Percentiles rank a stretch among this genome's conserved stretches.
Evolutionary conservation across 164 flowering plant species (phyloP).

Genomic region (Nymphaea colorata): DNA sequence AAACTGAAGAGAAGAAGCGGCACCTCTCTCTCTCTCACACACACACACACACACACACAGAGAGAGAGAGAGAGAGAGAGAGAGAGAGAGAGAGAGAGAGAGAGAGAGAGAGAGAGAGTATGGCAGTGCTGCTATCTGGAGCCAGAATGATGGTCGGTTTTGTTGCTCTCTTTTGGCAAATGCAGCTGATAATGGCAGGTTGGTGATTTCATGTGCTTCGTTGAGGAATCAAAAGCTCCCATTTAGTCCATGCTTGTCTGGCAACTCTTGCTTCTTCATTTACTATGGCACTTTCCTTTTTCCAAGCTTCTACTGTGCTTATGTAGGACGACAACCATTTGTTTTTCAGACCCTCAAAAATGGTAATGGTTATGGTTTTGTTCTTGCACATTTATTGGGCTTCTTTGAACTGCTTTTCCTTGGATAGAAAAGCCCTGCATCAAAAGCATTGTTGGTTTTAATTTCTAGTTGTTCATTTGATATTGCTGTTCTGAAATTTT

Average conservation of each 20-base stretch:
- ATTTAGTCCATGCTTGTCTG: neutral
- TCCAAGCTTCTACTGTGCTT: neutral
- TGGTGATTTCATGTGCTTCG: neutral
- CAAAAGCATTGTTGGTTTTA: too few species aligned
- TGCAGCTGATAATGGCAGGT: constrained; percentile 1
- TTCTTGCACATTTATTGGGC: too few species aligned
- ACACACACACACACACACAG: too few species aligned
- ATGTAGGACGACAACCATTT: neutral
- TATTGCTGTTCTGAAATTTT: too few species aligned
- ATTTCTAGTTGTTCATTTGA: too few species aligned
- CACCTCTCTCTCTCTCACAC: neutral
- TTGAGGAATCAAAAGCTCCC: neutral
- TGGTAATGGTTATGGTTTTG: too few species aligned
- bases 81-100: neutral
- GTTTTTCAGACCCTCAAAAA: too few species aligned
- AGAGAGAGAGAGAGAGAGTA: neutral
- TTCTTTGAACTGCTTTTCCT: too few species aligned
- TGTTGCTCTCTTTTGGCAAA: constrained; percentile 1
- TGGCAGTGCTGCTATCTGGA: neutral
- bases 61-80: too few species aligned
- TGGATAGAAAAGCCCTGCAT: too few species aligned
- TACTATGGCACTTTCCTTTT: neutral
- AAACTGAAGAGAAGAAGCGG: neutral
- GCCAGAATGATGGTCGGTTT: neutral
- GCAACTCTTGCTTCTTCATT: neutral